Conservation (phyloP, 768 basidiomycete genomes). For the Fibroporia radiculosa region DNA sequence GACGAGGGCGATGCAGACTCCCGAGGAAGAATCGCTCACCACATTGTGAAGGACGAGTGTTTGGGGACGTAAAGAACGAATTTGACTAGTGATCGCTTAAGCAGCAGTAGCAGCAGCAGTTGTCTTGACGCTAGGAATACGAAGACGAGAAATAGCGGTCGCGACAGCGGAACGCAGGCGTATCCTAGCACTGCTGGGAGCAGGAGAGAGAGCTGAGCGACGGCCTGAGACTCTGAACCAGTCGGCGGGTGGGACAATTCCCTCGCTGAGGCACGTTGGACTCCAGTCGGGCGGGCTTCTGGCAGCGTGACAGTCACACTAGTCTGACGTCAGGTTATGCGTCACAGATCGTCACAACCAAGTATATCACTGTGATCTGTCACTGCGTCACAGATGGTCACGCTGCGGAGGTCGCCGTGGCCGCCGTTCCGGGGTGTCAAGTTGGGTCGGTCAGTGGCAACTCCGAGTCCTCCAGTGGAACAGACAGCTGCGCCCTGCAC, state of each 20-base stretch:
- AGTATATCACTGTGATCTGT: too few species aligned
- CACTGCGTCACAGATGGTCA: too few species aligned
- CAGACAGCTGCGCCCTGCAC: too few species aligned
- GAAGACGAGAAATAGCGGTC: neutral
- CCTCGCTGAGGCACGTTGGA: conserved; percentile 15
- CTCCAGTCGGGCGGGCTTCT: too few species aligned
- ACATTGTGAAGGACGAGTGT: conserved; percentile 18
- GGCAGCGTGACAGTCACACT: too few species aligned
- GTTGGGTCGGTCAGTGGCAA: too few species aligned
- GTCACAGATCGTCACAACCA: too few species aligned
- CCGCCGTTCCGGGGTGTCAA: too few species aligned
- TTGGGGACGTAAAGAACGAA: neutral
- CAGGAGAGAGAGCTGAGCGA: conserved; percentile 11
- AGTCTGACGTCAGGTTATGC: too few species aligned
- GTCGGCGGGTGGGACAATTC: conserved; percentile 14
- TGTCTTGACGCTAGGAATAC: conserved; percentile 1
- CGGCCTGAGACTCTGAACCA: conserved; percentile 3
- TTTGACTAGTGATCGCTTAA: neutral
- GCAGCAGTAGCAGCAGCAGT: conserved; percentile 4
- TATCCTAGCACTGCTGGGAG: conserved; percentile 9
- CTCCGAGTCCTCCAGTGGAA: too few species aligned
- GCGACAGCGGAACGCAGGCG: conserved; percentile 1
- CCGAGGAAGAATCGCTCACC: conserved; percentile 9
- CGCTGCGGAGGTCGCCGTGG: too few species aligned
- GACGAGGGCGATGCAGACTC: too few species aligned